Evolutionary conservation across 148 eudicot species (phyloP).

Genomic region (Polygonum aviculare): DNA sequence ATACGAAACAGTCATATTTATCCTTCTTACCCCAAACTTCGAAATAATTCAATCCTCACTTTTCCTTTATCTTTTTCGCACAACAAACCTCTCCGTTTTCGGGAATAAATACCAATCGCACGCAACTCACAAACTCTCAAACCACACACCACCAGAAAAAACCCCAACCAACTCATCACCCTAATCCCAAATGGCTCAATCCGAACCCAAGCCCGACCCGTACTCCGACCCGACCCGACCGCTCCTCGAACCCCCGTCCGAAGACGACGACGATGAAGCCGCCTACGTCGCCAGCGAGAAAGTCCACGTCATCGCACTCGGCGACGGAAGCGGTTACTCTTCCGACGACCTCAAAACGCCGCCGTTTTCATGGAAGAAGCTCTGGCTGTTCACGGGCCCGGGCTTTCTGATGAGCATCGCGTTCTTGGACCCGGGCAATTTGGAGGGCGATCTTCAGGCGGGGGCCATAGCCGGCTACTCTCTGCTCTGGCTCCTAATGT

Average conservation of each 20-base stretch:
- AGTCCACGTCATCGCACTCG: constrained; percentile 45
- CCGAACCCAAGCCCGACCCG: background rate
- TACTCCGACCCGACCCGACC: background rate
- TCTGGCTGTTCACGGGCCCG: constrained; percentile 94
- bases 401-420: constrained; percentile 96
- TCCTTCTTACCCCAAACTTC: background rate
- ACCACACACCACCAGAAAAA: background rate
- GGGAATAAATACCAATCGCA: background rate
- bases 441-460: constrained; percentile 89
- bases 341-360: constrained; percentile 30
- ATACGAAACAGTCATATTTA: background rate
- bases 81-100: background rate
- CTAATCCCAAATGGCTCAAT: background rate
- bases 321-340: constrained; percentile 12
- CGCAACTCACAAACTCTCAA: background rate
- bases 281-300: constrained; percentile 61
- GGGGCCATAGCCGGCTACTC: constrained; percentile 96
- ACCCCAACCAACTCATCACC: background rate
- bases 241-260: background rate
- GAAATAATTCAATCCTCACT: background rate
- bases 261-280: constrained; percentile 16
- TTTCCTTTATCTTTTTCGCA: background rate
- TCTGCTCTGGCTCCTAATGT: constrained; percentile 72
- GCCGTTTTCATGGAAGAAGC: constrained; percentile 87
- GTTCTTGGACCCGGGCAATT: constrained; percentile 86